Base-by-base conservation (phyloP, 2,329 filamentous ascomycete species). In the Pseudogymnoascus sp. region DNA sequence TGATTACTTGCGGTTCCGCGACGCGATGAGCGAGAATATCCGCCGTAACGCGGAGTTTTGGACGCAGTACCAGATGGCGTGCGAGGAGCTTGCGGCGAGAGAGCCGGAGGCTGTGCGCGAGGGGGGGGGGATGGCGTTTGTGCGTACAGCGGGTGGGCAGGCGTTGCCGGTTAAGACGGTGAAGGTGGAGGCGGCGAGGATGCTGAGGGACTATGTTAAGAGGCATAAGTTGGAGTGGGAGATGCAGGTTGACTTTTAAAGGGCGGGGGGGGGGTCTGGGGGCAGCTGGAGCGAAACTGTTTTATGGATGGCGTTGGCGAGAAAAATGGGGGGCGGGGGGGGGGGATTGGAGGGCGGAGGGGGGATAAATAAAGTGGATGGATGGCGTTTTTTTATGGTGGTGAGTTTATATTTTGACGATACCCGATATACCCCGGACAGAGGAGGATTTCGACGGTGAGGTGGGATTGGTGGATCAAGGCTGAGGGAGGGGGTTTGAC, bases 301-400 rank as follows among this genome's bases (percentile, higher is more conserved):
- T 40, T 36, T 38, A 61, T 17, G 59, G 19, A 40, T 13, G 33
- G 59, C 36, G 59, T 38, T 61, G 59, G 36, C 7, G 36, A 40
- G 33, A 40, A 38, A 60, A 38, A 40, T 60, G 21, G 33, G 11
- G 15, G 31, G 53, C 19, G 23, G 3, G 23, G 23, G 8, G 31
- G 31, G 31, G 7, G 31, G 15, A 35, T 21, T 36, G 33, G 8
- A 61, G 19, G 21, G 13, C n/a, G 23, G 59, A 15, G n/a, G 33
- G 31, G 19, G 57, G 31, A 38, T 40, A 40, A 38, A 38, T 60
- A 26, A 40, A 36, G 59, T n/a, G 42, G 36, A 17, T 4, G n/a
- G 31, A 60, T 60, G 59, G 59, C 59, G 59, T 60, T 60, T 60
- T 38, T 60, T 60, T 36, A 15, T 60, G 59, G 59, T 57, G 47